A percentile compares a stretch with the other conserved stretches of the same genome.
Evolutionary conservation across 139 green algal species (phyloP).

Genomic region (Choricystis sp.): DNA sequence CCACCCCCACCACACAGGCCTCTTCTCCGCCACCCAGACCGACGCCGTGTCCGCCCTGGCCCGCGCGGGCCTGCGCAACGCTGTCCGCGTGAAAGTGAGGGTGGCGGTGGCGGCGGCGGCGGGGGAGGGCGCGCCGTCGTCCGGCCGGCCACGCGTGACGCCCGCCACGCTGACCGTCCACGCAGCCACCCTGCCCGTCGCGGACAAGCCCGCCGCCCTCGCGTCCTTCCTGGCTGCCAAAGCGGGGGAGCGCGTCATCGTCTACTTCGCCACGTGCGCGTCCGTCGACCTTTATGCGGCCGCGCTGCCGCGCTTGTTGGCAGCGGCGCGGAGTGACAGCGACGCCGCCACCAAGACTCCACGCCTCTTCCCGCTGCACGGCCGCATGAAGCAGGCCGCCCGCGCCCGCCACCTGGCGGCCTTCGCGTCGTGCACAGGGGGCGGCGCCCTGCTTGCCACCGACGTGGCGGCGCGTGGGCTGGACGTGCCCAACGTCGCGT

Average conservation of each 20-base stretch:
- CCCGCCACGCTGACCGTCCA: neutral
- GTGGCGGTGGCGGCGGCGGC: slow-evolving; percentile 2
- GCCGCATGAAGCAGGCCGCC: slow-evolving; percentile 72
- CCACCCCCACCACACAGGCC: slow-evolving; percentile 39
- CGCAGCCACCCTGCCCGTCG: slow-evolving; percentile 1
- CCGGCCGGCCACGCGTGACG: neutral
- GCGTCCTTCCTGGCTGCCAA: slow-evolving; percentile 30
- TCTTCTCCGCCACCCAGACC: slow-evolving; percentile 95
- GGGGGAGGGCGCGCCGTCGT: neutral
- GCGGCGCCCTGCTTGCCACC: slow-evolving; percentile 60
- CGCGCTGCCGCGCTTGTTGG: slow-evolving; percentile 12
- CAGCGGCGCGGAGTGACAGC: neutral
- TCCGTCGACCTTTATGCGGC: slow-evolving; percentile 56
- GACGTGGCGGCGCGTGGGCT: slow-evolving; percentile 85
- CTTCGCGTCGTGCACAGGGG: slow-evolving; percentile 22
- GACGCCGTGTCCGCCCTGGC: slow-evolving; percentile 67
- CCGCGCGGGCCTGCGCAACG: slow-evolving; percentile 84
- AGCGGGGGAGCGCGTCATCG: slow-evolving; percentile 61
- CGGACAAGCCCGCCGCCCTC: slow-evolving; percentile 63
- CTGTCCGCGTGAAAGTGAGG: slow-evolving; percentile 38
- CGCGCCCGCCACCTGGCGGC: slow-evolving; percentile 47
- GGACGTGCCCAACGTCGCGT: slow-evolving; percentile 79
- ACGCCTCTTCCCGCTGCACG: slow-evolving; percentile 45
- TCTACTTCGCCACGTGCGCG: slow-evolving; percentile 91
- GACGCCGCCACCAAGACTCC: neutral